Evolutionary conservation across 1,284 basidiomycete species (phyloP).

Genomic region (Lentinula novae-zelandiae): DNA sequence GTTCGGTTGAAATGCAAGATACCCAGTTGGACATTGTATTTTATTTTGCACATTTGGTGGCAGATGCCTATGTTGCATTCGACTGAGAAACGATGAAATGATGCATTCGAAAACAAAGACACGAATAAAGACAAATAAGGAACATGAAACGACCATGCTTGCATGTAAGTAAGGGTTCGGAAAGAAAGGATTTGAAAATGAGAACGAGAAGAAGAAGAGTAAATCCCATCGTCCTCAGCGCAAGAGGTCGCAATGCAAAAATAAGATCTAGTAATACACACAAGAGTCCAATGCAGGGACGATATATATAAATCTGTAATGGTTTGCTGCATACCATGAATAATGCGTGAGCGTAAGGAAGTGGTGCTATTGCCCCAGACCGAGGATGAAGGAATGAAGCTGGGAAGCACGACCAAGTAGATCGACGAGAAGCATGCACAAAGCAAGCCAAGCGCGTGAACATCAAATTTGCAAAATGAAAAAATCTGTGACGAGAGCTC

Average conservation of each 20-base stretch:
- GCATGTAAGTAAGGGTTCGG: not conserved
- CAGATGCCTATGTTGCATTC: not conserved
- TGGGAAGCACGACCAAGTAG: conserved; percentile 4
- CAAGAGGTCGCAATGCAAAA: not conserved
- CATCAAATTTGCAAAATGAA: not conserved
- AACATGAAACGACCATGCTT: conserved; percentile 3
- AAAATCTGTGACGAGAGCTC: not conserved
- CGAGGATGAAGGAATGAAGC: conserved; percentile 11
- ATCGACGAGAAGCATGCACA: not conserved
- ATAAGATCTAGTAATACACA: conserved; percentile 6
- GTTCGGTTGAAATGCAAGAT: conserved; percentile 37
- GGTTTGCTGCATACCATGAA: not conserved
- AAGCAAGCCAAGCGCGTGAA: not conserved
- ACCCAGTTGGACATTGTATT: not conserved
- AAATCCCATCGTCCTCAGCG: not conserved
- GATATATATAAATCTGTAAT: not conserved
- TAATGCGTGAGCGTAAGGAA: conserved; percentile 2
- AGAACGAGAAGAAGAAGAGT: not conserved
- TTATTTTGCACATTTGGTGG: not conserved
- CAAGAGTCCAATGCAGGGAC: not conserved
- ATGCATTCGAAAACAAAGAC: not conserved
- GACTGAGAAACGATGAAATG: not conserved
- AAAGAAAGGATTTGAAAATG: not conserved
- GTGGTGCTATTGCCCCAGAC: conserved; percentile 5
- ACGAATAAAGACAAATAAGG: conserved; percentile 3